Base-by-base conservation (phyloP, 495 filamentous ascomycete genomes). In the Lasiosphaeria ovina region DNA sequence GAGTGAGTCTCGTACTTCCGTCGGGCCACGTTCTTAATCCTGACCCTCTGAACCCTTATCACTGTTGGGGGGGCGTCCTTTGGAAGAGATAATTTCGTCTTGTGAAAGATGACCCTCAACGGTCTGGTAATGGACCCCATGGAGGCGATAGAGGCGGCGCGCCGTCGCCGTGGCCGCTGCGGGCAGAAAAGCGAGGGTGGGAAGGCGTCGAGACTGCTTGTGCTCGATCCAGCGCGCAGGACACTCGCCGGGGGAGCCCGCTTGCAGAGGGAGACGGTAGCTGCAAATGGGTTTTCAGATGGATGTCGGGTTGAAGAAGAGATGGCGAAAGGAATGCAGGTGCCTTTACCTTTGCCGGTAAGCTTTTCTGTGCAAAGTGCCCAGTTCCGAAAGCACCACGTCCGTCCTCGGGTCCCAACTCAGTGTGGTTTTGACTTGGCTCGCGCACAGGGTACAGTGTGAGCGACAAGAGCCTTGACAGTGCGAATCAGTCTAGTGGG, bases 71-170 rank as follows among this genome's bases (percentile, higher is more conserved):
- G 51, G 56, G 10, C 54, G 48, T 1, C 64, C 31, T 44, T 49
- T 69, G 10, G 55, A 24, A 24, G 50, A 9, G 40, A 50, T 35
- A 57, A 53, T 51, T 50, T 64, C 52, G 35, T 51, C 9, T 64
- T 58, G 36, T 50, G 36, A 45, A 63, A 63, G 35, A 69, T 35
- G 3, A 62, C 66, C 55, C 54, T 66, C 52, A 65, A 49, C 14
- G 67, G 64, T 35, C 75, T 70, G 38, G 67, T 59, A 3, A 78
- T 48, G 62, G 69, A 76, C 31, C 69, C 69, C 74, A 79, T 79
- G 60, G 42, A 38, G 68, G 48, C 52, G 35, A 34, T 24, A 44
- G 54, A 55, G 48, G 60, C 64, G 72, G 73, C 71, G 59, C 73
- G 71, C 74, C 74, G 59, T 40, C 35, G 34, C 61, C 75, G 74